phyloP scores from a whole-genome alignment of 2,329 filamentous ascomycete genomes.

The Apiospora marii region DNA sequence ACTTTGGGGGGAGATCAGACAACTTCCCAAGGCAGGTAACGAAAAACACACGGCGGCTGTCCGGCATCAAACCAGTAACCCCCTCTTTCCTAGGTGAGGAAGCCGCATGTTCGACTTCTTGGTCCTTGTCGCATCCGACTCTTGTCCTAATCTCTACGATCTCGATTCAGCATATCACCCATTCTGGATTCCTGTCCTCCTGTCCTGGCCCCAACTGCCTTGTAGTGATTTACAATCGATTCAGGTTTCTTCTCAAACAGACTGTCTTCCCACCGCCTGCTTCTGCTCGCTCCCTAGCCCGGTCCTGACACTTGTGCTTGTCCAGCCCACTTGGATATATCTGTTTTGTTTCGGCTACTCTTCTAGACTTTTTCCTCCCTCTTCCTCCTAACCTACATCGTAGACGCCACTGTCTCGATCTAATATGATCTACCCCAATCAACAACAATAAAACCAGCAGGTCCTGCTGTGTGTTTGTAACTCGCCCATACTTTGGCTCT shows the following conservation, averaged over 20 bases:
- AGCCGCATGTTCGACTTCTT: conserved; percentile 27
- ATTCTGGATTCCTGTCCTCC: conserved; percentile 12
- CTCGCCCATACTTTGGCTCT: conserved; percentile 2
- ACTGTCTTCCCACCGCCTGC: conserved; percentile 23
- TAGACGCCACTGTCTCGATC: conserved; percentile 20
- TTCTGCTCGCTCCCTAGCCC: conserved; percentile 12
- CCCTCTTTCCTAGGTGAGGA: conserved; percentile 18
- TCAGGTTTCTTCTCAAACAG: conserved; percentile 35
- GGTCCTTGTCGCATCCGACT: conserved; percentile 34
- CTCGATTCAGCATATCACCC: conserved; percentile 25
- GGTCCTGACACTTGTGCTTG: neutral
- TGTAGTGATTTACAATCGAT: conserved; percentile 25
- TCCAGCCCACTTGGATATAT: conserved; percentile 15
- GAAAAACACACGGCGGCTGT: conserved; percentile 11
- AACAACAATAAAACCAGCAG: conserved; percentile 16
- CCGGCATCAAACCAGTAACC: conserved; percentile 10
- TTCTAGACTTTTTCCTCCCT: conserved; percentile 25
- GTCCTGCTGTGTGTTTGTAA: conserved; percentile 4
- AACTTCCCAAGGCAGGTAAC: conserved; percentile 6
- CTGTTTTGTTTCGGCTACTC: conserved; percentile 19
- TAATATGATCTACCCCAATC: conserved; percentile 6
- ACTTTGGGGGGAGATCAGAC: conserved; percentile 9
- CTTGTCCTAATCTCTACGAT: conserved; percentile 29
- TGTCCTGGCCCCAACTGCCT: conserved; percentile 27
- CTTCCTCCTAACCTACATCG: conserved; percentile 12